phyloP scores from a whole-genome alignment of 345 rosid species.

The Cardamine chenopodiifolia region DNA sequence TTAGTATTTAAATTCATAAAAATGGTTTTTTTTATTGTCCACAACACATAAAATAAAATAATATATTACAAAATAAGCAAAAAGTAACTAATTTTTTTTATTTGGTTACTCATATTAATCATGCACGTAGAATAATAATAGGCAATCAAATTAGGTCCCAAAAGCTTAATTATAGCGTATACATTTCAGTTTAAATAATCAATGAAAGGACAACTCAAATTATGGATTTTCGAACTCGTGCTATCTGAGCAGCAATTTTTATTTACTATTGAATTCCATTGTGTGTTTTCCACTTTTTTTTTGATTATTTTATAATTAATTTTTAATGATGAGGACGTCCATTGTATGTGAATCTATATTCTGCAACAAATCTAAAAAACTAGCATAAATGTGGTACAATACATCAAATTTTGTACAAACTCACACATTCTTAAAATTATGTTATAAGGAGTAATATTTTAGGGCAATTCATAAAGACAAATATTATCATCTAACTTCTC shows the following conservation, averaged over 20 bases:
- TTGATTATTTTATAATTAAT: not conserved
- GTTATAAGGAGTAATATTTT: not conserved
- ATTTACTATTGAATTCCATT: slow-evolving; percentile 17
- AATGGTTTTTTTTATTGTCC: not conserved
- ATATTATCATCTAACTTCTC: not conserved
- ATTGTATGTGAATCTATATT: not conserved
- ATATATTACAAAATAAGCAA: not conserved
- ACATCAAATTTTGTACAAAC: slow-evolving; percentile 1
- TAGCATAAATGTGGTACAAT: not conserved
- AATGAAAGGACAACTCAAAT: too few species aligned
- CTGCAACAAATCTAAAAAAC: not conserved
- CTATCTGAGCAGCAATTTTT: slow-evolving; percentile 16
- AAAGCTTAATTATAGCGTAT: slow-evolving; percentile 5
- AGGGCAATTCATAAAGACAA: not conserved
- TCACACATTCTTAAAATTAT: not conserved
- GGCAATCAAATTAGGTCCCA: not conserved
- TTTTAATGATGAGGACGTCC: not conserved
- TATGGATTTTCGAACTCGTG: slow-evolving; percentile 3
- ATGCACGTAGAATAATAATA: slow-evolving; percentile 1
- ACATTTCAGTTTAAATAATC: not conserved
- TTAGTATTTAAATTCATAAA: not conserved
- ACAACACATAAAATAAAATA: not conserved
- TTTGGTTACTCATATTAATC: not conserved
- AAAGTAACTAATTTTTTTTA: not conserved
- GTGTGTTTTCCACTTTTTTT: not conserved